Percentiles rank a stretch among this genome's conserved stretches.
Evolutionary conservation across 345 rosid genomes (phyloP).

Genomic region (Laguncularia racemosa): DNA sequence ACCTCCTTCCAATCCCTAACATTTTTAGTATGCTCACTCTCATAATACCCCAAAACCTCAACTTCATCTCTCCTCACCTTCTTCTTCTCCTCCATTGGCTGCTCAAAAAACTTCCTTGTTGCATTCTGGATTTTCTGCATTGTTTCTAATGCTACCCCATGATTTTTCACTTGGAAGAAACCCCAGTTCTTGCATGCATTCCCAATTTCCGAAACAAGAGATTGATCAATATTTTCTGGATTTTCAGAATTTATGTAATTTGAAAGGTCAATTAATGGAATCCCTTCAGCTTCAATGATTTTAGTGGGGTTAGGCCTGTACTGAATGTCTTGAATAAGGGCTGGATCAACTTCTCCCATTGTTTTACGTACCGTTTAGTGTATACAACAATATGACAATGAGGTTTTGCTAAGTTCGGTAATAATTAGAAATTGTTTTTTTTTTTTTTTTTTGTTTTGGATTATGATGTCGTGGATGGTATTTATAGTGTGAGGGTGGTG

Average conservation of each 20-base stretch:
- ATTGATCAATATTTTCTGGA: background rate
- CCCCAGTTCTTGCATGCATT: slow-evolving; percentile 38
- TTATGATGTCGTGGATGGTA: no score
- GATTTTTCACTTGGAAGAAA: slow-evolving; percentile 33
- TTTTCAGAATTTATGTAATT: no score
- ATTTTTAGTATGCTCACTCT: slow-evolving; percentile 38
- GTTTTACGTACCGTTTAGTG: no score
- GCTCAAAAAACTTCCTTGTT: slow-evolving; percentile 20
- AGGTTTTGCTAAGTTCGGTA: background rate
- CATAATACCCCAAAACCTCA: slow-evolving; percentile 25
- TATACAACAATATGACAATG: no score
- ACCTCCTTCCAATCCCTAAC: slow-evolving; percentile 55
- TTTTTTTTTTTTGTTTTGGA: no score
- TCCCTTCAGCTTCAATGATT: slow-evolving; percentile 10
- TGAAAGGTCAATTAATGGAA: slow-evolving; percentile 30
- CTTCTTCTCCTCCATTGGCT: slow-evolving; percentile 24
- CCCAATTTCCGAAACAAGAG: slow-evolving; percentile 19
- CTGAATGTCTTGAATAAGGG: slow-evolving; percentile 23
- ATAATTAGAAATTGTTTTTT: no score
- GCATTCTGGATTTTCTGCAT: slow-evolving; percentile 9
- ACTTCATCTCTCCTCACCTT: slow-evolving; percentile 25
- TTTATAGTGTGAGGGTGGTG: no score
- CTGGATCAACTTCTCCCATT: slow-evolving; percentile 14
- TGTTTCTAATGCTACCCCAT: slow-evolving; percentile 27
- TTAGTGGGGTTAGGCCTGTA: slow-evolving; percentile 23